These are phyloP conservation scores for Capsella rubella DNA, from an alignment of 441 rosid genomes.

Conservation along the genomic window DNA sequence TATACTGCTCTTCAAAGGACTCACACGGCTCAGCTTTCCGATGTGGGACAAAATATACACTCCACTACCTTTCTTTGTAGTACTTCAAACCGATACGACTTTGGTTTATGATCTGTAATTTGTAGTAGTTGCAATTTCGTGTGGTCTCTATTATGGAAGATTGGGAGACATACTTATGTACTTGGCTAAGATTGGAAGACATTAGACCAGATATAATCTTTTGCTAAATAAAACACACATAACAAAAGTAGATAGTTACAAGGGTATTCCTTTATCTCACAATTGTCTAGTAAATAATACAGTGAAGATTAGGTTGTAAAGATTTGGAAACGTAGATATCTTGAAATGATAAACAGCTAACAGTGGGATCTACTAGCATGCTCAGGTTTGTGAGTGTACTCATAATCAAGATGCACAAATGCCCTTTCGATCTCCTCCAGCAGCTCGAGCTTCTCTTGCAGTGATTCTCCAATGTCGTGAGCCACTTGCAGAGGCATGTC, in stretches of 20 bases:
- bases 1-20: too few relatives aligned
- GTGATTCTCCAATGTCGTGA: conserved; percentile 86
- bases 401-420: conserved; percentile 95
- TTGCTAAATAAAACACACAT: not conserved
- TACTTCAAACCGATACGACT: too few relatives aligned
- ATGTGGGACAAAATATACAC: too few relatives aligned
- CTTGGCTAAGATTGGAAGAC: too few relatives aligned
- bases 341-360: conserved; percentile 26
- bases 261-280: conserved; percentile 1
- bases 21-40: too few relatives aligned
- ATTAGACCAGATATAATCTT: not conserved
- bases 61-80: too few relatives aligned
- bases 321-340: conserved; percentile 5
- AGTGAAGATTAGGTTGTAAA: not conserved
- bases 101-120: too few relatives aligned
- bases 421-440: conserved; percentile 90
- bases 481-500: conserved; percentile 87
- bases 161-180: too few relatives aligned
- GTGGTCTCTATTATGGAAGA: too few relatives aligned
- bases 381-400: conserved; percentile 91
- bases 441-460: conserved; percentile 89
- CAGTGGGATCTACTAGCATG: conserved; percentile 70
- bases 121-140: not conserved
- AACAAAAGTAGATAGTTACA: conserved; percentile 25
- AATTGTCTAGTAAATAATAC: conserved; percentile 12